A percentile compares a stretch with the other conserved stretches of the same genome.
phyloP scores from a whole-genome alignment of 495 filamentous ascomycete species.

The Terfezia boudieri region DNA sequence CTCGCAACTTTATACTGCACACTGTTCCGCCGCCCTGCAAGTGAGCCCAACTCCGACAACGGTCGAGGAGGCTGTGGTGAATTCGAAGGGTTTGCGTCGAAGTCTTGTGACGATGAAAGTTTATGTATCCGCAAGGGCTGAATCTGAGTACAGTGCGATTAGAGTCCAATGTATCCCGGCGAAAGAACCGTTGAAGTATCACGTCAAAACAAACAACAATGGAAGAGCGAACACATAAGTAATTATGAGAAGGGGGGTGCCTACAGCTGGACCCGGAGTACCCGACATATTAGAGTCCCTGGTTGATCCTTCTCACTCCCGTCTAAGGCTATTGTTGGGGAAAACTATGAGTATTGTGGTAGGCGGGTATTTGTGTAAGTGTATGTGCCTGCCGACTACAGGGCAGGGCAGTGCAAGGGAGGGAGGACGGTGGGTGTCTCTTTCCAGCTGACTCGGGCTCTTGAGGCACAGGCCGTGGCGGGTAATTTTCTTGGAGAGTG shows the following conservation, averaged over 20 bases:
- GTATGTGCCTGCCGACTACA: too few relatives aligned
- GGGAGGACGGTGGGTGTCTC: too few relatives aligned
- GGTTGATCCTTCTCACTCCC: too few relatives aligned
- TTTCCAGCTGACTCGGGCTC: too few relatives aligned
- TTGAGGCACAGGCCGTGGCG: too few relatives aligned
- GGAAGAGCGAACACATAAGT: not conserved
- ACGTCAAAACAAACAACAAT: not conserved
- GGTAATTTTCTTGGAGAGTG: too few relatives aligned
- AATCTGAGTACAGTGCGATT: not conserved
- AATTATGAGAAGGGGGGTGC: not conserved
- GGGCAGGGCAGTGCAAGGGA: too few relatives aligned
- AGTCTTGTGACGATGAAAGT: not conserved
- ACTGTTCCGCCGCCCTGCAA: not conserved
- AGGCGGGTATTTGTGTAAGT: too few relatives aligned
- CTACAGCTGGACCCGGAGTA: not conserved
- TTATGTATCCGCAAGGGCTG: not conserved
- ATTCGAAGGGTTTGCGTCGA: not conserved
- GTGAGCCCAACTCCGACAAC: not conserved
- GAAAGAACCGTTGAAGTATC: not conserved
- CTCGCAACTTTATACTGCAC: not conserved
- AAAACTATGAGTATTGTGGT: too few relatives aligned
- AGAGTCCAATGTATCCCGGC: not conserved
- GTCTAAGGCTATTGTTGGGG: too few relatives aligned
- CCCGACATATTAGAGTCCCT: not conserved
- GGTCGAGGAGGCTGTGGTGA: not conserved